Percentiles rank a stretch among this genome's conserved stretches.
Evolutionary conservation across 2,329 filamentous ascomycete species (phyloP).

Genomic region (Fusarium annulatum): DNA sequence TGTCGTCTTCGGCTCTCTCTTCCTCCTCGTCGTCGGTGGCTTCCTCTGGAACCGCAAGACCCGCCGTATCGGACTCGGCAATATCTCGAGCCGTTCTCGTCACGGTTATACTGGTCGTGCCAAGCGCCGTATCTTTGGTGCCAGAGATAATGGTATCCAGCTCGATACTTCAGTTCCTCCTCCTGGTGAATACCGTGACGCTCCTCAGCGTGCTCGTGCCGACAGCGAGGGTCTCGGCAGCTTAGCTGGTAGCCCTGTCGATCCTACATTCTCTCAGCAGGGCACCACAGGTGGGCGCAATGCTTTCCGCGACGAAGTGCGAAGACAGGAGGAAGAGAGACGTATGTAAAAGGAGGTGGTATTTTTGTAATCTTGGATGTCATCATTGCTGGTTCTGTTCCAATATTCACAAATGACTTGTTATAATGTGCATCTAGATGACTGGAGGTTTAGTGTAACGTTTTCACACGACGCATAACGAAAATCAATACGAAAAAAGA

Average conservation of each 20-base stretch:
- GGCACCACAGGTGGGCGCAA: constrained; percentile 52
- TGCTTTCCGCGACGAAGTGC: constrained; percentile 62
- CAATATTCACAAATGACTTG: constrained; percentile 18
- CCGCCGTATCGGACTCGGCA: constrained; percentile 62
- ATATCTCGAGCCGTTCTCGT: constrained; percentile 60
- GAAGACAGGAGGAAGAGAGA: constrained; percentile 58
- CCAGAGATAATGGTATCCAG: constrained; percentile 56
- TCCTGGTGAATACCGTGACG: constrained; percentile 51
- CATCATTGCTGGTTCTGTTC: background rate
- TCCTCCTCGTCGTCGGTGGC: constrained; percentile 63
- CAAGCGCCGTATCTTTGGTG: constrained; percentile 51
- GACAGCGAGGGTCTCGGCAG: constrained; percentile 64
- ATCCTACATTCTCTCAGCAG: constrained; percentile 55
- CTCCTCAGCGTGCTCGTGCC: constrained; percentile 45
- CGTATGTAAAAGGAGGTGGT: constrained; percentile 26
- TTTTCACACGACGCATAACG: constrained; percentile 39
- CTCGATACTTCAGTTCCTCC: constrained; percentile 53
- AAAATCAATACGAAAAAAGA: constrained; percentile 40
- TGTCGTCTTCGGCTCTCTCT: constrained; percentile 59
- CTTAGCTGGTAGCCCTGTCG: constrained; percentile 59
- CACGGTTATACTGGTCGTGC: constrained; percentile 58
- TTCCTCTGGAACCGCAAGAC: constrained; percentile 66
- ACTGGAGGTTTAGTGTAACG: constrained; percentile 32
- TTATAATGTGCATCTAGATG: constrained; percentile 20
- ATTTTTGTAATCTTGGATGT: background rate